Conservation (phyloP, 768 basidiomycete genomes). For the Boletus fagicola region DNA sequence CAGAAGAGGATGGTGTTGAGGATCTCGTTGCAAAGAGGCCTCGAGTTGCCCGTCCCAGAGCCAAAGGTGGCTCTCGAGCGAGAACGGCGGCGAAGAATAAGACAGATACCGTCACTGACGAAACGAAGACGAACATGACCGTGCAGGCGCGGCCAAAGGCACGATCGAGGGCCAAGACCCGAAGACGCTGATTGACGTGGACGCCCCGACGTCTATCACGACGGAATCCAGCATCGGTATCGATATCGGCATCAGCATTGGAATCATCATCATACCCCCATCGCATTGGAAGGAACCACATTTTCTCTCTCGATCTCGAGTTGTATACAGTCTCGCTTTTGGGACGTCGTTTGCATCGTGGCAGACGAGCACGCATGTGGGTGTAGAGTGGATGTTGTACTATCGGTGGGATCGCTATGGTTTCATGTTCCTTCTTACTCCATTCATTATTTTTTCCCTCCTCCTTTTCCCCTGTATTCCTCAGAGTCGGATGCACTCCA, state of each 20-base stretch:
- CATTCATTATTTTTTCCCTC: conserved; percentile 1
- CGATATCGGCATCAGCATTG: conserved; percentile 17
- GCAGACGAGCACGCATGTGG: conserved; percentile 8
- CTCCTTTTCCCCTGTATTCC: conserved; percentile 17
- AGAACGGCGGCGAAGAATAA: conserved; percentile 17
- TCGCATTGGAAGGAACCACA: conserved; percentile 20
- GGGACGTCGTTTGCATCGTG: conserved; percentile 3
- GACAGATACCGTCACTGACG: conserved; percentile 10
- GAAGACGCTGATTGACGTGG: conserved; percentile 29
- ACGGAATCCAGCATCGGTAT: conserved; percentile 17
- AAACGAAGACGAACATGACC: conserved; percentile 17
- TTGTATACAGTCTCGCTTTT: conserved; percentile 18
- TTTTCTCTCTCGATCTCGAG: conserved; percentile 23
- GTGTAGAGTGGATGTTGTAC: conserved; percentile 22
- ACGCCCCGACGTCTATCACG: conserved; percentile 6
- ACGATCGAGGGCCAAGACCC: conserved; percentile 28
- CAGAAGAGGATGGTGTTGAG: conserved; percentile 13
- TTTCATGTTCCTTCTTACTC: conserved; percentile 6
- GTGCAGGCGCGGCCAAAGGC: conserved; percentile 32
- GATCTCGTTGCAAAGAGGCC: conserved; percentile 19
- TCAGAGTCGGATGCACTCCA: conserved; percentile 5
- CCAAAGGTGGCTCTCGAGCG: conserved; percentile 25
- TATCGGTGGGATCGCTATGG: conserved; percentile 11
- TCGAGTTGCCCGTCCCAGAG: conserved; percentile 20
- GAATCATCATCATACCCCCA: conserved; percentile 22